Evolutionary conservation across 495 filamentous ascomycete species (phyloP).

Genomic region (Platismatia glauca): DNA sequence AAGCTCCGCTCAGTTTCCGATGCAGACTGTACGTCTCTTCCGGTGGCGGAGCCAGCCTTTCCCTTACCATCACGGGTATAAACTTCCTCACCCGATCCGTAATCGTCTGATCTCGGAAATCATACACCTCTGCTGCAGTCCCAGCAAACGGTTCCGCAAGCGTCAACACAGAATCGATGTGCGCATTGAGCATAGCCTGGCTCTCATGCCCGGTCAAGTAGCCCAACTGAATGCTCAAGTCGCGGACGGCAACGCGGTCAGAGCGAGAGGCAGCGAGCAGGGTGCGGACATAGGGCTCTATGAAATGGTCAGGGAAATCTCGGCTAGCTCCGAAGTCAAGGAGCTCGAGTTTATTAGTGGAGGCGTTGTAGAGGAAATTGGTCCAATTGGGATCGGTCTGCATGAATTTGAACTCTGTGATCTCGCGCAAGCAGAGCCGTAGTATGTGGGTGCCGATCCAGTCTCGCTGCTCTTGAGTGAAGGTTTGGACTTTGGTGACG

Average conservation of each 20-base stretch:
- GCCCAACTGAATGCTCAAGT: slow-evolving; percentile 70
- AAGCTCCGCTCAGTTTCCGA: slow-evolving; percentile 91
- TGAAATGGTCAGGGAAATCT: slow-evolving; percentile 73
- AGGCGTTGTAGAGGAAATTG: slow-evolving; percentile 88
- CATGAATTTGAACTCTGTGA: slow-evolving; percentile 92
- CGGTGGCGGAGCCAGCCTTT: slow-evolving; percentile 80
- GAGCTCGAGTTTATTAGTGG: slow-evolving; percentile 68
- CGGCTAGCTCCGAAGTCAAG: slow-evolving; percentile 92
- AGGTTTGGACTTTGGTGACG: slow-evolving; percentile 71
- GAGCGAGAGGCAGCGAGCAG: slow-evolving; percentile 65
- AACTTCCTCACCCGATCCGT: slow-evolving; percentile 78
- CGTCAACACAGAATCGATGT: slow-evolving; percentile 70
- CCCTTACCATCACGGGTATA: slow-evolving; percentile 87
- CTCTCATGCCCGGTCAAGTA: slow-evolving; percentile 89
- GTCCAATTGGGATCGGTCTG: slow-evolving; percentile 99
- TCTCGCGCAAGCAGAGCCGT: slow-evolving; percentile 85
- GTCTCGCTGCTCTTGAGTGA: slow-evolving; percentile 75
- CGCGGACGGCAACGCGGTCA: slow-evolving; percentile 53
- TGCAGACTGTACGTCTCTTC: slow-evolving; percentile 98
- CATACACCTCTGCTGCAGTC: slow-evolving; percentile 72
- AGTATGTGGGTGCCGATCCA: slow-evolving; percentile 88
- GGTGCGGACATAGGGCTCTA: slow-evolving; percentile 65
- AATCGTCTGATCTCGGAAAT: slow-evolving; percentile 90
- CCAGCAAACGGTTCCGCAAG: slow-evolving; percentile 84
- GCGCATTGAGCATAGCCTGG: slow-evolving; percentile 74